Evolutionary conservation across 2,329 filamentous ascomycete species (phyloP), one percentile per base, ranked within the genome.

Genomic region (Purpureocillium lavendulum): DNA sequence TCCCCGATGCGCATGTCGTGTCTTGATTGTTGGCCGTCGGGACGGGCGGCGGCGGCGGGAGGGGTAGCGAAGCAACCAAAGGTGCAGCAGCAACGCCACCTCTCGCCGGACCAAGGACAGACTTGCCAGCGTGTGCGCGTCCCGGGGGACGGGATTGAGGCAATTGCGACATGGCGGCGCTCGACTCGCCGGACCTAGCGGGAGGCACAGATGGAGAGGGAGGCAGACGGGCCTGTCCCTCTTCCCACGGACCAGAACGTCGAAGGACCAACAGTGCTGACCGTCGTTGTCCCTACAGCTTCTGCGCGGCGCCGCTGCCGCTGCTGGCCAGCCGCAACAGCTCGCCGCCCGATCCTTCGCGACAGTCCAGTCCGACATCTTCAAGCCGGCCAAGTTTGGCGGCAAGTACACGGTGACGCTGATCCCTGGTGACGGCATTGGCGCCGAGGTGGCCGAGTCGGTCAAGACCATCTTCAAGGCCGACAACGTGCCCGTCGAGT

Each of bases 381-480:
- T 97, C 80, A 95, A 96, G 79, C 89, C 89, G 55, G 88, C 90
- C 72, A 92, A 97, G 77, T 97, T 89, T 67, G 92, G 92, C 65
- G 87, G 90, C 72, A 98, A 97, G 75, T 98, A 97, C 78, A 98
- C 92, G 30, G 90, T 96, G 56, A 96, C 90, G 49, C 77, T 98
- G 60, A 97, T 98, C 64, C 92, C 92, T 66, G 92, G 90, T 79
- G 92, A 98, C 59, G 92, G 92, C 74, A 95, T 98, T 64, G 92
- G 92, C 66, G 87, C 87, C 66, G 92, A 98, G 72, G 89, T 97
- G 46, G 88, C 90, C 57, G 89, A 97, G 71, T 92, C 87, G 48
- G 90, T 98, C 66, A 95, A 96, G 82, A 94, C 90, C 53, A 84
- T 98, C 67, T 97, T 97, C 83, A 97, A 96, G 80, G 89, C 90